Base-by-base conservation (phyloP, 2,329 filamentous ascomycete species). In the Diaporthe longicolla region DNA sequence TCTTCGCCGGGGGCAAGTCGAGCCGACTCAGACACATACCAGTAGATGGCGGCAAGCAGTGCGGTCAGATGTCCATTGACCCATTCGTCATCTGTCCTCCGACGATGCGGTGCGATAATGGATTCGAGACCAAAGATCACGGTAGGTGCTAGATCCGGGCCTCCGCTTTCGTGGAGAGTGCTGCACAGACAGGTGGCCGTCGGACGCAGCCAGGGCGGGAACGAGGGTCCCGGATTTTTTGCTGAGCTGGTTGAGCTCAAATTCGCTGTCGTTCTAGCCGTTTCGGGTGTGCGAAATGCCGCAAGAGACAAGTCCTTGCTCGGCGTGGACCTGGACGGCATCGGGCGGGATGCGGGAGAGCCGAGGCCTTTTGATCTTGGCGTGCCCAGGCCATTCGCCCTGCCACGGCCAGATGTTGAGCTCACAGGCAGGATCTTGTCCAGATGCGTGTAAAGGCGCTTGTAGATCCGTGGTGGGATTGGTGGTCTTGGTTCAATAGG, bases 371-470 rank as follows among this genome's bases (percentile, higher is more conserved):
- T 80, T 73, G 81, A 76, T 76, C 81, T 78, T 13, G 85, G 82
- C 0, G 82, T 84, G 7, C 80, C 76, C 52, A 77, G 76, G 26
- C 79, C 75, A 79, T 63, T 80, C 75, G 15, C 78, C 75, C 61
- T 61, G 48, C 70, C 45, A 72, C 37, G 81, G 78, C n/a, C 81
- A 82, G 72, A 84, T 73, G 10, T 77, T 8, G 82, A 77, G 21
- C 85, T 77, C 40, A 82, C 82, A 19, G 89, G 88, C 7, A 98
- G 86, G 54, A 92, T 92, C 72, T 90, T 91, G 78, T 96, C 93
- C 74, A 98, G 90, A 81, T 96, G 95, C 43, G 86, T 86, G 82
- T 95, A 97, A 50, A 98, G 87, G 74, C 94, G 94, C 79, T 93
- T 94, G 86, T 98, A 98, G 70, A 95, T 89, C 72, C 91, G 89